Conservation (phyloP, 495 filamentous ascomycete genomes). For the Penicillium salamii region DNA sequence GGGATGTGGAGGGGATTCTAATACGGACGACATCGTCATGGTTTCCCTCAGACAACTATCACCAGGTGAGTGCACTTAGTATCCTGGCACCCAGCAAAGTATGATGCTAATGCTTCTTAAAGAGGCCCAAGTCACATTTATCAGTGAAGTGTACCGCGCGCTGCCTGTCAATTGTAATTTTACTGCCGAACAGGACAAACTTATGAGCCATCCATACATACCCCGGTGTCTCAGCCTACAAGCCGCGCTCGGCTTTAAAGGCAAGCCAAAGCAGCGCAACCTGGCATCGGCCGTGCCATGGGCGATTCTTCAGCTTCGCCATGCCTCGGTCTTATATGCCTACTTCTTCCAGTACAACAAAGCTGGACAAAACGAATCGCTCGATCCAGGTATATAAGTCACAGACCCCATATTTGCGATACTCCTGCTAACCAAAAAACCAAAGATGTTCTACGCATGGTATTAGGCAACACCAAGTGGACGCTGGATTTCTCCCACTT, state of each 20-base stretch:
- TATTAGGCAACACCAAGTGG: constrained; percentile 57
- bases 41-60: constrained; percentile 51
- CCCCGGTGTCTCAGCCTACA: constrained; percentile 69
- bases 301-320: constrained; percentile 67
- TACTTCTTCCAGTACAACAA: constrained; percentile 53
- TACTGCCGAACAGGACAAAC: constrained; percentile 63
- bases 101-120: background rate
- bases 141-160: constrained; percentile 63
- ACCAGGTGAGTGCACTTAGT: constrained; percentile 39
- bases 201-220: constrained; percentile 65
- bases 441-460: constrained; percentile 40
- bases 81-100: background rate
- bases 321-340: constrained; percentile 64
- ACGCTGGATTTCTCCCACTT: constrained; percentile 65
- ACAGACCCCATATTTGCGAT: background rate
- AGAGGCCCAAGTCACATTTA: constrained; percentile 50
- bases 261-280: constrained; percentile 54
- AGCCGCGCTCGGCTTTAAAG: constrained; percentile 63
- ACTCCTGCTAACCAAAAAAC: background rate
- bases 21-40: constrained; percentile 74
- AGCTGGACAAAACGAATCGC: constrained; percentile 51
- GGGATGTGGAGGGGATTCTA: constrained; percentile 52
- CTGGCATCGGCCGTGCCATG: constrained; percentile 70
- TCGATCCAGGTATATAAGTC: constrained; percentile 56
- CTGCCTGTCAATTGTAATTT: constrained; percentile 70